Evolutionary conservation across 2,329 filamentous ascomycete genomes (phyloP).

Genomic region (Cladorrhinum sp.): DNA sequence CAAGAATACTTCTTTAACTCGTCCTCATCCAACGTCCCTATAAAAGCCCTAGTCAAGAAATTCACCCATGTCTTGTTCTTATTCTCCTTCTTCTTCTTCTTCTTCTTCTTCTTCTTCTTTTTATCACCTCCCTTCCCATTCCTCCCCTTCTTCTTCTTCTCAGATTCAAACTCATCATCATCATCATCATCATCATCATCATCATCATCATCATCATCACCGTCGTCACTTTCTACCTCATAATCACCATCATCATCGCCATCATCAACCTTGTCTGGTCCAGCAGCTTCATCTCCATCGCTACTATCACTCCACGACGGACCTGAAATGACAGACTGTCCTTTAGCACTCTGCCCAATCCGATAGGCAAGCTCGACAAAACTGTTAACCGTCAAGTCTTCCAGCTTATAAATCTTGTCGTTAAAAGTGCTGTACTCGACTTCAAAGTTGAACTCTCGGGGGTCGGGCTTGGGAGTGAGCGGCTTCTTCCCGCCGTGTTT

Average conservation of each 20-base stretch:
- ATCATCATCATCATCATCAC: conserved; percentile 21
- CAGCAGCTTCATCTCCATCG: conserved; percentile 20
- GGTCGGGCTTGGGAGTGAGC: conserved; percentile 51
- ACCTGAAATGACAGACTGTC: neutral
- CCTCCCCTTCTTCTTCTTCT: conserved; percentile 44
- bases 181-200: conserved; percentile 31
- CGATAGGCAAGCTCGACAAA: conserved; percentile 75
- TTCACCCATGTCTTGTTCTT: conserved; percentile 72
- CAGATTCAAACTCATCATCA: conserved; percentile 22
- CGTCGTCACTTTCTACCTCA: conserved; percentile 20
- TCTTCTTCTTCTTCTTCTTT: conserved; percentile 46
- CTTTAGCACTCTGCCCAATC: conserved; percentile 56
- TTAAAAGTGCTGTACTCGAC: conserved; percentile 83
- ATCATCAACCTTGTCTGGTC: conserved; percentile 16
- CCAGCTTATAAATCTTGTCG: conserved; percentile 70
- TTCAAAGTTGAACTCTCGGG: conserved; percentile 67
- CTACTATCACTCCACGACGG: conserved; percentile 2
- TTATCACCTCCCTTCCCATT: conserved; percentile 40
- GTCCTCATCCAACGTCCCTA: conserved; percentile 64
- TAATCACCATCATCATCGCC: conserved; percentile 16
- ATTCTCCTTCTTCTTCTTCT: conserved; percentile 51
- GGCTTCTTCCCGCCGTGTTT: conserved; percentile 60
- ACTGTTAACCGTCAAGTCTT: conserved; percentile 80
- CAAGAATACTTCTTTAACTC: conserved; percentile 52
- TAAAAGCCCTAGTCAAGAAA: conserved; percentile 76